These are phyloP conservation scores for Microbotryum lychnidis-dioicae DNA, from an alignment of 1,284 basidiomycete species.

Conservation along the genomic window DNA sequence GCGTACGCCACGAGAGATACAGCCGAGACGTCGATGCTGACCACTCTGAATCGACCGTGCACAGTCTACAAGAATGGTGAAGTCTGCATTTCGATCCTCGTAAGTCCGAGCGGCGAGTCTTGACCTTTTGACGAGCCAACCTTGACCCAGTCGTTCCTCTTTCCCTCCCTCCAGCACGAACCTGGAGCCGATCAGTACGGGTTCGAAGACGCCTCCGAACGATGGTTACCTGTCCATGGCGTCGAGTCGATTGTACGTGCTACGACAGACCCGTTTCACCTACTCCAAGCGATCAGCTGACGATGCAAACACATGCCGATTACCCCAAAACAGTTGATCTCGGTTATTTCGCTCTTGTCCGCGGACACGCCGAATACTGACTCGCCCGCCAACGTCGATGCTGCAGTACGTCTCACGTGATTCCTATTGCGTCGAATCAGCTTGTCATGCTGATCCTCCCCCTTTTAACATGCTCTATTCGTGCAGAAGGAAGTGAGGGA, in stretches of 20 bases:
- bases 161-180: conserved; percentile 59
- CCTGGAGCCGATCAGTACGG: conserved; percentile 97
- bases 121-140: conserved; percentile 9
- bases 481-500: conserved; percentile 67
- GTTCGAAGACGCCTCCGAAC: conserved; percentile 92
- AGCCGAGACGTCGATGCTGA: too few relatives aligned
- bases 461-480: not conserved
- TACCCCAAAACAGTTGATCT: conserved; percentile 60
- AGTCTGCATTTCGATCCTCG: conserved; percentile 94
- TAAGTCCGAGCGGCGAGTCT: conserved; percentile 44
- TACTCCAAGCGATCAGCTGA: not conserved
- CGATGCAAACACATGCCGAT: not conserved
- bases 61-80: conserved; percentile 80
- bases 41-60: not conserved
- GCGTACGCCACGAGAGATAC: conserved; percentile 33
- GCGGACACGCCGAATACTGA: conserved; percentile 86
- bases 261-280: not conserved
- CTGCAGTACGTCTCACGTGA: conserved; percentile 49
- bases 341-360: conserved; percentile 90
- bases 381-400: conserved; percentile 95
- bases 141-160: not conserved
- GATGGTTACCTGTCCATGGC: conserved; percentile 95
- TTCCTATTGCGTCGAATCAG: not conserved
- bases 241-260: conserved; percentile 87
- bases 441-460: too few relatives aligned